Evolutionary conservation across 257 asterid genomes (phyloP).

Genomic region (Capsicum pubescens): DNA sequence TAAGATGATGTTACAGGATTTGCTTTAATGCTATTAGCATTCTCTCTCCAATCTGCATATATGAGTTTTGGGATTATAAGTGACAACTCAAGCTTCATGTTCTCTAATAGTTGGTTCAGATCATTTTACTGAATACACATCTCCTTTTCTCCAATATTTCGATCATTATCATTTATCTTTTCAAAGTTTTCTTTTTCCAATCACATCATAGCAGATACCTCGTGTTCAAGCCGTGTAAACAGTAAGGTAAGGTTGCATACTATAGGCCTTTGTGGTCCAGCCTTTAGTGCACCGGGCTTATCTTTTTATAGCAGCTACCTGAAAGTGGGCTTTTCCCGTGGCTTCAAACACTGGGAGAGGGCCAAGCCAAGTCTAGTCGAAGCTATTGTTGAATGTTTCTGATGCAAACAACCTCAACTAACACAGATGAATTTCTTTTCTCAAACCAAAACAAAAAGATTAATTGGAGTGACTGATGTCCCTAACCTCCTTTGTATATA

Average conservation of each 20-base stretch:
- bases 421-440: background rate
- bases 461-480: background rate
- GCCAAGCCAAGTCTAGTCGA: background rate
- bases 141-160: background rate
- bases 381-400: background rate
- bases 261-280: too few species aligned
- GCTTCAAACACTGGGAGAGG: background rate
- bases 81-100: background rate
- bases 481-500: background rate
- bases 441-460: background rate
- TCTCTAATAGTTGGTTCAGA: background rate
- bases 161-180: background rate
- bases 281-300: too few species aligned
- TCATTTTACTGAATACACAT: background rate
- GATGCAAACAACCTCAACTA: background rate
- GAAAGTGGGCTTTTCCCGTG: background rate
- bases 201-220: background rate
- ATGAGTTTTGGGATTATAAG: background rate
- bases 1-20: constrained; percentile 16
- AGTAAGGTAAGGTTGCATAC: too few species aligned
- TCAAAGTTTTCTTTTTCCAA: background rate
- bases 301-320: background rate
- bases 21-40: background rate
- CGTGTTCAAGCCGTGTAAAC: too few species aligned
- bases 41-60: constrained; percentile 10